Evolutionary conservation across 345 rosid genomes (phyloP).

Genomic region (Populus tremula): DNA sequence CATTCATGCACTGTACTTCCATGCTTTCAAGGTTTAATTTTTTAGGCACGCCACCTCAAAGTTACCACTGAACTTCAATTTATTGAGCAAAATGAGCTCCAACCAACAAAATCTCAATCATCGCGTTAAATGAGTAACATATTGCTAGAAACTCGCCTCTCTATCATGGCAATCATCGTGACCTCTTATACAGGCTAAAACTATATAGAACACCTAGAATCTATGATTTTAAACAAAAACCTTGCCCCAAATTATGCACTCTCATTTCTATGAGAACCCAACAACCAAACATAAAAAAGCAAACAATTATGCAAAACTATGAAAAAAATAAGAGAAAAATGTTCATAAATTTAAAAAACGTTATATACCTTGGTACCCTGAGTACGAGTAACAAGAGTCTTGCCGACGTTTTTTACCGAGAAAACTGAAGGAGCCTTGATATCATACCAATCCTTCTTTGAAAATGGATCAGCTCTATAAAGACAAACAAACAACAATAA

Average conservation of each 20-base stretch:
- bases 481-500: background rate
- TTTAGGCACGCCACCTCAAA: background rate
- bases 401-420: conserved; percentile 63
- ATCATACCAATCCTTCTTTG: conserved; percentile 98
- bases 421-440: conserved; percentile 90
- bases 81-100: background rate
- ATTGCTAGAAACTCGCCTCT: background rate
- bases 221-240: background rate
- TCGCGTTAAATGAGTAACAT: background rate
- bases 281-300: background rate
- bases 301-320: background rate
- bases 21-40: background rate
- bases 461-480: conserved; percentile 74
- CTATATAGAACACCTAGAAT: background rate
- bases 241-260: background rate
- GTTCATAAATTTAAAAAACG: background rate
- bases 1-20: background rate
- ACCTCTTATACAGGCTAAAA: background rate
- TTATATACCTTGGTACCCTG: conserved; percentile 89
- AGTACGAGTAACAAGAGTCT: conserved; percentile 85
- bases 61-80: background rate
- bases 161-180: background rate
- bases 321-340: background rate
- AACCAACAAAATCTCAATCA: background rate
- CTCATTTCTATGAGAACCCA: background rate